Evolutionary conservation across 2,329 filamentous ascomycete species (phyloP).

Genomic region (Ceratocystis diversiconidia): DNA sequence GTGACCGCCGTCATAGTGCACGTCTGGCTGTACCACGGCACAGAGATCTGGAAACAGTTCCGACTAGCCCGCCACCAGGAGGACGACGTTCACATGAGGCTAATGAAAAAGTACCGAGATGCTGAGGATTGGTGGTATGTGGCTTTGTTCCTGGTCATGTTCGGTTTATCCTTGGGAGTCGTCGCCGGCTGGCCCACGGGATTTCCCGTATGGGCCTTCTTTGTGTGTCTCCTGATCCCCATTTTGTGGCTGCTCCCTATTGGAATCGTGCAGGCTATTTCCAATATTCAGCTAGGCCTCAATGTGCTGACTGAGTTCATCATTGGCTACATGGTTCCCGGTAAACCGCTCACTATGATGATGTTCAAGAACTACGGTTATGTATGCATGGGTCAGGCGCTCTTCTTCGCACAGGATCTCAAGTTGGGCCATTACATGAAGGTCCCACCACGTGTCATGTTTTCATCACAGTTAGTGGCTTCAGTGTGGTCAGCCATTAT

Average conservation of each 20-base stretch:
- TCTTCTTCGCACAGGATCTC: constrained; percentile 51
- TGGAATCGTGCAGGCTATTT: constrained; percentile 47
- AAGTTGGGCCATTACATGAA: constrained; percentile 59
- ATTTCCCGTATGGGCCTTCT: constrained; percentile 43
- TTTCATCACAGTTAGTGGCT: constrained; percentile 44
- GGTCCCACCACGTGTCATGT: constrained; percentile 47
- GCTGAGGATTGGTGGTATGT: constrained; percentile 47
- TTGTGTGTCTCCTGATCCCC: constrained; percentile 43
- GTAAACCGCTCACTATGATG: constrained; percentile 59
- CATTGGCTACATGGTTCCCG: constrained; percentile 58
- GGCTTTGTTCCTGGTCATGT: constrained; percentile 38
- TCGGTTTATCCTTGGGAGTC: constrained; percentile 40
- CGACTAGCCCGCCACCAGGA: constrained; percentile 41
- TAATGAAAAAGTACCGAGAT: constrained; percentile 48
- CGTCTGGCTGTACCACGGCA: constrained; percentile 40
- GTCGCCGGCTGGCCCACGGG: constrained; percentile 41
- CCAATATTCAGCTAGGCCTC: constrained; percentile 49
- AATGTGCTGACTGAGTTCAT: constrained; percentile 63
- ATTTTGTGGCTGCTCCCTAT: constrained; percentile 46
- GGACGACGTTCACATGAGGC: constrained; percentile 44
- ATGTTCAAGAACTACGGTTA: constrained; percentile 65
- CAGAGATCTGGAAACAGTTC: constrained; percentile 41
- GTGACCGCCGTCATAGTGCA: constrained; percentile 47
- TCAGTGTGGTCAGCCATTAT: constrained; percentile 48
- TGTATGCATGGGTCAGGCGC: constrained; percentile 50